phyloP scores from a whole-genome alignment of 73 alveolate species.

The Effrenium voratum region DNA sequence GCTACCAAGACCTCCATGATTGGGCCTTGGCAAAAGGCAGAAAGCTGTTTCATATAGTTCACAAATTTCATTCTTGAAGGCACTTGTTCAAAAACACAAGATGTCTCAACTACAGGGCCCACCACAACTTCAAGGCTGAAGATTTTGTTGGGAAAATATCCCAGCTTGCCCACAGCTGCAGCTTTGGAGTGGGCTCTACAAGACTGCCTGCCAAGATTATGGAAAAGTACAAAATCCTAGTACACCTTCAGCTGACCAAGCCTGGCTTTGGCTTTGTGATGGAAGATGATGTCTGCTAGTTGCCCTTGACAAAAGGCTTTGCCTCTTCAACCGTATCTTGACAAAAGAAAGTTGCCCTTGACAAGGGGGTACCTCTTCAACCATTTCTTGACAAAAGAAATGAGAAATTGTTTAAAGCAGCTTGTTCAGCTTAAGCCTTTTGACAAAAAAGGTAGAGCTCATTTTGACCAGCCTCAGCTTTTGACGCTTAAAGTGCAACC shows the following conservation, averaged over 20 bases:
- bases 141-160: slow-evolving; percentile 24
- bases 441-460: no score
- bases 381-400: no score
- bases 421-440: no score
- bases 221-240: background rate
- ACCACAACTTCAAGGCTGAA: slow-evolving; percentile 7
- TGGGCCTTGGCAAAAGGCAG: background rate
- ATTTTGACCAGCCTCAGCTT: no score
- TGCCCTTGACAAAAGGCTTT: slow-evolving; percentile 23
- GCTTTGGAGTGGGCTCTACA: background rate
- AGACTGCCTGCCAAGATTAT: background rate
- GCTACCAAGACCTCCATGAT: background rate
- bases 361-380: no score
- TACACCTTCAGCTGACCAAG: background rate
- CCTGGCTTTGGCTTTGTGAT: slow-evolving; percentile 10
- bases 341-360: no score
- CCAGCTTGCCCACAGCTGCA: slow-evolving; percentile 24
- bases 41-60: background rate
- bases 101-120: background rate
- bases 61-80: background rate
- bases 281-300: background rate
- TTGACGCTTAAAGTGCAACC: no score
- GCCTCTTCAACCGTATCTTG: no score
- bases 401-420: no score
- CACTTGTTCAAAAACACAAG: background rate